Evolutionary conservation across 1,284 basidiomycete species (phyloP), one percentile per base, ranked within the genome.

Genomic region (Malassezia arunalokei): DNA sequence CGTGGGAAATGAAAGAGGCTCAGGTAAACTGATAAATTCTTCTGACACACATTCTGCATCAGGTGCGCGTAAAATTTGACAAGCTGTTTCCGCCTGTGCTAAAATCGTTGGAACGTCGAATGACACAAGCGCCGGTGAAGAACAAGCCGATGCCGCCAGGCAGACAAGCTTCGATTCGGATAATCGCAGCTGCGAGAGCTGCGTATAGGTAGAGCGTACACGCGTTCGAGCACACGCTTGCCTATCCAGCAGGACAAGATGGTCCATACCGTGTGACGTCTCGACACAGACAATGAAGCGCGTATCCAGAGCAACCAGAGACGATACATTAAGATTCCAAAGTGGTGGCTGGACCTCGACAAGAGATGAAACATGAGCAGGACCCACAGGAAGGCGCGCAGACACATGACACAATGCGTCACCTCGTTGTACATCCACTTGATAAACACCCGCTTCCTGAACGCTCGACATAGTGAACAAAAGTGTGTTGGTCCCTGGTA

Each of bases 391-490:
- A 17, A 9, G 41, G 12, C 27, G 8, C 41, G 33, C 33, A 35
- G 33, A 35, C 15, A 40, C 12, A 12, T 40, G 39, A 40, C 39
- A 40, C 17, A 24, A 12, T 40, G 39, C 3, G 17, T 40, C 39
- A 40, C 17, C 11, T 3, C n/a, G 9, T 9, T 9, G 3, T 8
- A 47, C 9, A 24, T 17, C n/a, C 32, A 40, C 51, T 27, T 53
- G 44, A 14, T 37, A 40, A 1, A 53, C 15, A 8, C 40, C 41
- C 9, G 43, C 8, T 6, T 20, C 44, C 7, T 29, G 8, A 2
- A 20, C 30, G 6, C 40, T 20, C 14, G 12, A 40, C 15, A 11
- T 20, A 5, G 52, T 80, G 74, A 82, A 87, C 14, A 84, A 65
- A n/a, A 88, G 74, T 0, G 74, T 78, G 5, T 56, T 50, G 8